Percentiles rank a stretch among this genome's conserved stretches.
These are phyloP conservation scores for Calonectria honghensis DNA, from an alignment of 2,329 filamentous ascomycete species.

Conservation along the genomic window DNA sequence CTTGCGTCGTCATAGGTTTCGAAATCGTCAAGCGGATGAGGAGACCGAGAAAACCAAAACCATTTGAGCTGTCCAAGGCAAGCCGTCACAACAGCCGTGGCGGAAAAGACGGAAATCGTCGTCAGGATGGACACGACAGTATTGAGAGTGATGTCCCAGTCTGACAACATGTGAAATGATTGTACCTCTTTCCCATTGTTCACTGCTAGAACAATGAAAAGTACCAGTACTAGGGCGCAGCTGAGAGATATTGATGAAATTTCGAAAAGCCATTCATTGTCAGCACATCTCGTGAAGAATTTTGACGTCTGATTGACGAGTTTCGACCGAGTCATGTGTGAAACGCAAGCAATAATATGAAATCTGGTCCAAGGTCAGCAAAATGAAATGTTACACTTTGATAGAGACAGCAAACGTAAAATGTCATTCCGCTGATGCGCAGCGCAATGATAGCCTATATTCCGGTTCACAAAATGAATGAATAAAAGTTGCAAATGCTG, in stretches of 20 bases:
- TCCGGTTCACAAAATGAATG: not conserved
- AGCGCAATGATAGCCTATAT: no score
- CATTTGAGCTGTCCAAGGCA: constrained; percentile 5
- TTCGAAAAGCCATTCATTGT: not conserved
- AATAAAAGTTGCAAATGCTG: not conserved
- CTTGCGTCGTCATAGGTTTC: constrained; percentile 2
- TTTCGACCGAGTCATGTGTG: not conserved
- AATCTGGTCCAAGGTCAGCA: not conserved
- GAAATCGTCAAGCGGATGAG: not conserved
- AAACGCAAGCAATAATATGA: not conserved
- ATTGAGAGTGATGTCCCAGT: constrained; percentile 6
- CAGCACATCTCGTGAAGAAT: not conserved
- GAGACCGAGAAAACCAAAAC: not conserved
- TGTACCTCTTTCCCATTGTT: not conserved
- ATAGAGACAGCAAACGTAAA: no score
- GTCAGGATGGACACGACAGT: constrained; percentile 3
- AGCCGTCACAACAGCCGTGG: not conserved
- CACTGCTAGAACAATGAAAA: not conserved
- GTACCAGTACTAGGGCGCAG: not conserved
- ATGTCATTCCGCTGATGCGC: no score
- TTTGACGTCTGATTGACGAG: not conserved
- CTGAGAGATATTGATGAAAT: not conserved
- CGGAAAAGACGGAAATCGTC: not conserved
- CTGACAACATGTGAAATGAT: not conserved
- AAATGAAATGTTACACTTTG: not conserved